Evolutionary conservation across 2,329 filamentous ascomycete species (phyloP).

Genomic region (Penicillium sp.): DNA sequence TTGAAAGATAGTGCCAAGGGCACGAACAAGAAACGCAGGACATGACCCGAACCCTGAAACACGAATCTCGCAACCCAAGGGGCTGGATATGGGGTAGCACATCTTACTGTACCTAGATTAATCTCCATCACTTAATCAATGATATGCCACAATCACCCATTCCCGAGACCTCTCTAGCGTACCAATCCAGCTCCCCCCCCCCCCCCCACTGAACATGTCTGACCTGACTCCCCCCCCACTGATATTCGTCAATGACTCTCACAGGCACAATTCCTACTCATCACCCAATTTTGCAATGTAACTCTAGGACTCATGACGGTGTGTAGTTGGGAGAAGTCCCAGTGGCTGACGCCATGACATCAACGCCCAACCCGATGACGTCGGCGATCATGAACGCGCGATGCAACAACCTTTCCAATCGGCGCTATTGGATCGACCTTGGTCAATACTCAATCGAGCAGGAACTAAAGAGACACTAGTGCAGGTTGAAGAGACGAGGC

Average conservation of each 20-base stretch:
- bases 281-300: slow-evolving; percentile 6
- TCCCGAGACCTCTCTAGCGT: background rate
- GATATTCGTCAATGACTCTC: slow-evolving; percentile 7
- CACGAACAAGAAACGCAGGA: slow-evolving; percentile 28
- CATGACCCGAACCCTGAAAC: background rate
- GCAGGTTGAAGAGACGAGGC: background rate
- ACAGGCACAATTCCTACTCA: background rate
- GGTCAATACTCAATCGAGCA: background rate
- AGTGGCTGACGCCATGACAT: slow-evolving; percentile 17
- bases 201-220: slow-evolving; percentile 7
- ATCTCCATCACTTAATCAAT: background rate
- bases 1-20: slow-evolving; percentile 16
- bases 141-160: background rate
- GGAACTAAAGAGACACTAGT: background rate
- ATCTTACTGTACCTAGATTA: background rate
- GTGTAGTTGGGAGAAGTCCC: background rate
- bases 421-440: slow-evolving; percentile 10
- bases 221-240: slow-evolving; percentile 9
- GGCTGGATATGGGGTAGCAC: background rate
- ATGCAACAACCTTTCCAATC: background rate
- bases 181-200: slow-evolving; percentile 2
- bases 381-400: slow-evolving; percentile 19
- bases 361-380: slow-evolving; percentile 19
- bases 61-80: background rate
- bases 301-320: slow-evolving; percentile 13